Conservation (phyloP, 805 yeast species). For the Kuraishia hungarica region DNA sequence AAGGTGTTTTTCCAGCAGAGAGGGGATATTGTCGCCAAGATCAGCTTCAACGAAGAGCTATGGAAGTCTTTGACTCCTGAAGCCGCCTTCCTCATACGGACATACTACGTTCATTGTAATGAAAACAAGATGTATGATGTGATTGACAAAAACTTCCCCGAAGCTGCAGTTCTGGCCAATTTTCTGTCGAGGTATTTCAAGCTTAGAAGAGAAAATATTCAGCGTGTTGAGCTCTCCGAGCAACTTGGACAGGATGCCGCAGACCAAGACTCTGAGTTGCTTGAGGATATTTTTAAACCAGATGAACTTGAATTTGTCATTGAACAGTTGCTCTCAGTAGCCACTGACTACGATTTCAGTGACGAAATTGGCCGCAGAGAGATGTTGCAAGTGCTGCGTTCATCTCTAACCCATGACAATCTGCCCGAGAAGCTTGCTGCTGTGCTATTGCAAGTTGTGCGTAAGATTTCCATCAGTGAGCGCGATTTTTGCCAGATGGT, state of each 20-base stretch:
- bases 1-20: slow-evolving; percentile 51
- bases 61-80: slow-evolving; percentile 73
- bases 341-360: slow-evolving; percentile 70
- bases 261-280: slow-evolving; percentile 11
- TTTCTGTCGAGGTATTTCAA: slow-evolving; percentile 48
- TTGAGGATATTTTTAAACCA: slow-evolving; percentile 31
- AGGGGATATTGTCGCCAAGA: slow-evolving; percentile 50
- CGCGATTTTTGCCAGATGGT: slow-evolving; percentile 78
- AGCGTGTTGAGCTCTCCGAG: slow-evolving; percentile 14
- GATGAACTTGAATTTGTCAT: slow-evolving; percentile 64
- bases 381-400: slow-evolving; percentile 52
- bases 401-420: slow-evolving; percentile 48
- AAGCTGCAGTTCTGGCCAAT: slow-evolving; percentile 61
- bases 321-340: slow-evolving; percentile 60
- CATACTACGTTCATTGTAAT: slow-evolving; percentile 57
- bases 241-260: slow-evolving; percentile 8
- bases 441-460: slow-evolving; percentile 54
- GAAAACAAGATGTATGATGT: slow-evolving; percentile 41
- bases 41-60: slow-evolving; percentile 53
- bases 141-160: slow-evolving; percentile 70
- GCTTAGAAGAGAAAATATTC: slow-evolving; percentile 27
- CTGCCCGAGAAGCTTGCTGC: slow-evolving; percentile 46
- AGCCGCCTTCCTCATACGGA: slow-evolving; percentile 61
- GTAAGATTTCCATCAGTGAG: slow-evolving; percentile 67
- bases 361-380: slow-evolving; percentile 87